Percentiles rank a stretch among this genome's conserved stretches.
phyloP scores from a whole-genome alignment of 2,329 filamentous ascomycete genomes.

The Herpotrichia juniperi region DNA sequence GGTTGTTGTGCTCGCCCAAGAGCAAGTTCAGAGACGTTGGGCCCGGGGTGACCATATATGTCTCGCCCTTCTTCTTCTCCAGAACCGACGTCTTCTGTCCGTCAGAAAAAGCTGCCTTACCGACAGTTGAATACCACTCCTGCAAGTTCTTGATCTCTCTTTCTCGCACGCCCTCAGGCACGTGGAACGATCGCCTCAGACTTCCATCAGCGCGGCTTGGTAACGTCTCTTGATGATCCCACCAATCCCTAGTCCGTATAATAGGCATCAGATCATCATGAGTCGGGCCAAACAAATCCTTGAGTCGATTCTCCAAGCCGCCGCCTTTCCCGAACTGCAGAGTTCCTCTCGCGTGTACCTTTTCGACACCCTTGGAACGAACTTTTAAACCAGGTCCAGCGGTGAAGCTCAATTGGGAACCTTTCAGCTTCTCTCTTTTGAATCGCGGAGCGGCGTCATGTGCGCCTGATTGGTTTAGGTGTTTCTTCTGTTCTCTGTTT shows the following conservation, averaged over 20 bases:
- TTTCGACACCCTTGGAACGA: conserved; percentile 10
- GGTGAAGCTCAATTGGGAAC: neutral
- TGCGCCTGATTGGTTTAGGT: neutral
- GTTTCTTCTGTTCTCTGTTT: neutral
- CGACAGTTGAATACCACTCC: conserved; percentile 59
- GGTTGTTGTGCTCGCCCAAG: conserved; percentile 56
- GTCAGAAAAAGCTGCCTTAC: conserved; percentile 48
- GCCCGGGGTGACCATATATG: conserved; percentile 50
- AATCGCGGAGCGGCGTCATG: neutral
- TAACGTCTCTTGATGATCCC: conserved; percentile 58
- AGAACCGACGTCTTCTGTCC: conserved; percentile 50
- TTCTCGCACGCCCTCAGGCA: conserved; percentile 47
- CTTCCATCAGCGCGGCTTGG: conserved; percentile 49
- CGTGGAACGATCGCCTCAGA: conserved; percentile 53
- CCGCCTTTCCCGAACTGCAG: conserved; percentile 37
- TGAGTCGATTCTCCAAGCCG: conserved; percentile 49
- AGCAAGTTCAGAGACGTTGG: conserved; percentile 50
- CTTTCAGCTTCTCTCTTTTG: neutral
- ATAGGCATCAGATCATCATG: conserved; percentile 56
- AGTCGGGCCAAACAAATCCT: conserved; percentile 58
- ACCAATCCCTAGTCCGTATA: conserved; percentile 56
- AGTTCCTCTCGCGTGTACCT: conserved; percentile 32
- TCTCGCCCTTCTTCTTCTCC: conserved; percentile 41
- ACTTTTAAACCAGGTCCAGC: conserved; percentile 17
- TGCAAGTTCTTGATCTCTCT: conserved; percentile 55